phyloP scores from a whole-genome alignment of 2,329 filamentous ascomycete species.

The Myriosclerotinia scirpicola region DNA sequence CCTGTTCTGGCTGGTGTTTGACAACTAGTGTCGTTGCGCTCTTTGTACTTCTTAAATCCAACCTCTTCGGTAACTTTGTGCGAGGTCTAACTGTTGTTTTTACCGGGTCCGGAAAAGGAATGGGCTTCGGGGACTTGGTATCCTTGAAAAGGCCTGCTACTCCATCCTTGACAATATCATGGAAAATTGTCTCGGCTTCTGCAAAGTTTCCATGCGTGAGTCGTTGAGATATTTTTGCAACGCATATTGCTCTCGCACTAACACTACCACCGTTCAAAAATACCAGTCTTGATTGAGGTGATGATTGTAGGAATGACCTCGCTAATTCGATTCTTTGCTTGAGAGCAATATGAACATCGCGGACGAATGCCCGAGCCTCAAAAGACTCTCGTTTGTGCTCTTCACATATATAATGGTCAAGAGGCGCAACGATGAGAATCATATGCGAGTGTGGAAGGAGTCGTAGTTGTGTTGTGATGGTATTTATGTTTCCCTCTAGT shows the following conservation, averaged over 20 bases:
- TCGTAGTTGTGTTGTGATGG: conserved; percentile 58
- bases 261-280: conserved; percentile 61
- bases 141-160: conserved; percentile 43
- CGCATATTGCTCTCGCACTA: conserved; percentile 54
- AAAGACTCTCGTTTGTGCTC: conserved; percentile 41
- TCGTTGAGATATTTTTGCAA: conserved; percentile 54
- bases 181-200: conserved; percentile 54
- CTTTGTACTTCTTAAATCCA: conserved; percentile 16
- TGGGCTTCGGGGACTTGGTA: neutral
- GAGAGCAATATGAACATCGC: conserved; percentile 52
- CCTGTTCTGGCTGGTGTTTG: neutral
- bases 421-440: conserved; percentile 54
- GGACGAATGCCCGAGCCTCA: conserved; percentile 47
- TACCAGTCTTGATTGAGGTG: conserved; percentile 51
- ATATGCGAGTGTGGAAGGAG: conserved; percentile 59
- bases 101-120: neutral
- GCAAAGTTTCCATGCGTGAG: conserved; percentile 50
- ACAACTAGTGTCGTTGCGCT: neutral
- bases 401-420: conserved; percentile 31
- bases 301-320: conserved; percentile 50
- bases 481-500: conserved; percentile 57
- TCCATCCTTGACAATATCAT: conserved; percentile 52
- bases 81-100: neutral
- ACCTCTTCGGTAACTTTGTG: neutral
- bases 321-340: conserved; percentile 50